Conservation (phyloP, 495 filamentous ascomycete species). For the Hypoxylon fuscum region DNA sequence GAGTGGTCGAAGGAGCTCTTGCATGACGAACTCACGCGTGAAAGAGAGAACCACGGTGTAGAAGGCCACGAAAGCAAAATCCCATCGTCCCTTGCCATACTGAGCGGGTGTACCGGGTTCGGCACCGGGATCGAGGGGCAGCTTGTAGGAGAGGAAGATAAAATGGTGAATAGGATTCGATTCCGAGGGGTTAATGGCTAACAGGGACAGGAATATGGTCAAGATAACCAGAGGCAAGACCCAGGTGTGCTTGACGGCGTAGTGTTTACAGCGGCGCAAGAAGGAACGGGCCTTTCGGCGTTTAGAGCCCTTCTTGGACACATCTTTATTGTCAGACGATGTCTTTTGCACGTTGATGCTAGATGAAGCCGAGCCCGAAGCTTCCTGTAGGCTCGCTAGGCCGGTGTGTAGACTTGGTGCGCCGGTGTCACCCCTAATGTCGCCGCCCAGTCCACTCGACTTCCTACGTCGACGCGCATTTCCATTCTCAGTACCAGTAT, state of each 20-base stretch:
- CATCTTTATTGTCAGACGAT: conserved; percentile 26
- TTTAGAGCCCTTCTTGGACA: conserved; percentile 57
- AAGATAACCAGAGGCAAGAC: conserved; percentile 79
- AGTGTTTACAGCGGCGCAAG: conserved; percentile 72
- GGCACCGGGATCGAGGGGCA: conserved; percentile 61
- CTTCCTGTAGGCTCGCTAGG: conserved; percentile 47
- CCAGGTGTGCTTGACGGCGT: conserved; percentile 79
- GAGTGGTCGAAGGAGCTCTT: conserved; percentile 83
- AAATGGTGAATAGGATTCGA: conserved; percentile 86
- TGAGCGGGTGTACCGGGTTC: conserved; percentile 65
- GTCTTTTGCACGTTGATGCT: conserved; percentile 11
- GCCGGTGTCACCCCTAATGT: conserved; percentile 58
- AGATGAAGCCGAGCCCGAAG: conserved; percentile 4
- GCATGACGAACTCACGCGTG: conserved; percentile 97
- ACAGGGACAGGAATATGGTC: conserved; percentile 69
- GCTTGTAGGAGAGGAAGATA: conserved; percentile 92
- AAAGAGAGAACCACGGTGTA: conserved; percentile 91
- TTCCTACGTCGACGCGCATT: conserved; percentile 57
- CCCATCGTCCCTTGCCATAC: conserved; percentile 89
- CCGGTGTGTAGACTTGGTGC: conserved; percentile 56
- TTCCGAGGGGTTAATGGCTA: conserved; percentile 78
- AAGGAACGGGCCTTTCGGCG: conserved; percentile 67
- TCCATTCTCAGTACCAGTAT: conserved; percentile 42
- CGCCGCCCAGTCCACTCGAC: conserved; percentile 55
- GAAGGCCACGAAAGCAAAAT: conserved; percentile 88